phyloP scores from a whole-genome alignment of 2,329 filamentous ascomycete species.

The Exophiala aquamarina region DNA sequence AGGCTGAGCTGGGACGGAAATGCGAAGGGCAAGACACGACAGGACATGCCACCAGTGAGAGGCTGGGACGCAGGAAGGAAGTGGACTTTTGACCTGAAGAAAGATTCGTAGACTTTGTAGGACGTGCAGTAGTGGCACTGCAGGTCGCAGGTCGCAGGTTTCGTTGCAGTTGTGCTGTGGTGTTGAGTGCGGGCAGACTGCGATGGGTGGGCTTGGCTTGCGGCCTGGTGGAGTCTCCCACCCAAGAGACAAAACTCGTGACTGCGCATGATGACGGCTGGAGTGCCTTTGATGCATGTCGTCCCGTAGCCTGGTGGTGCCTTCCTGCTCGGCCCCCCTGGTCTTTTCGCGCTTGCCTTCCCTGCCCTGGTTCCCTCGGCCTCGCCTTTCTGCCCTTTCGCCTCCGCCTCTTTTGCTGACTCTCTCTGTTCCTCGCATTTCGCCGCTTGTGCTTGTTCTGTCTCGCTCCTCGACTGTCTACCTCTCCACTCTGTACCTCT shows the following conservation, averaged over 20 bases:
- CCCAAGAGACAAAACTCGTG: too few species aligned
- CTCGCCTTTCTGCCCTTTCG: not conserved
- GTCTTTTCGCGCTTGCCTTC: too few species aligned
- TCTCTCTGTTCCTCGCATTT: constrained; percentile 4
- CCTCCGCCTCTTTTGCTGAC: too few species aligned
- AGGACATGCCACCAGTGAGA: constrained; percentile 4
- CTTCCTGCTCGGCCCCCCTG: too few species aligned
- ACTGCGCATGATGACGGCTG: too few species aligned
- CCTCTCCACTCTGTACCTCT: not conserved
- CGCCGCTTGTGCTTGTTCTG: not conserved
- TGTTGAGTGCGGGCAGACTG: not conserved
- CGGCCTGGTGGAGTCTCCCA: constrained; percentile 1
- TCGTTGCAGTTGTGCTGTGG: constrained; percentile 1
- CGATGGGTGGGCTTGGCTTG: not conserved
- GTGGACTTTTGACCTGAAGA: constrained; percentile 2
- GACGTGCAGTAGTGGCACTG: constrained; percentile 23
- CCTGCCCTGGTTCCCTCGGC: not conserved
- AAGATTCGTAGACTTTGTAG: not conserved
- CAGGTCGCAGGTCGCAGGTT: constrained; percentile 5
- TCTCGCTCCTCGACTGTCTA: not conserved
- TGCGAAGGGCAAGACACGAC: constrained; percentile 10
- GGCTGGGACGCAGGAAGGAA: not conserved
- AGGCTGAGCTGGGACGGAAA: constrained; percentile 21
- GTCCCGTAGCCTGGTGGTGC: too few species aligned
- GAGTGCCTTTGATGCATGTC: too few species aligned